Percentiles rank a stretch among this genome's conserved stretches.
Evolutionary conservation across 2,329 filamentous ascomycete genomes (phyloP).

Genomic region (Orbilia javanica): DNA sequence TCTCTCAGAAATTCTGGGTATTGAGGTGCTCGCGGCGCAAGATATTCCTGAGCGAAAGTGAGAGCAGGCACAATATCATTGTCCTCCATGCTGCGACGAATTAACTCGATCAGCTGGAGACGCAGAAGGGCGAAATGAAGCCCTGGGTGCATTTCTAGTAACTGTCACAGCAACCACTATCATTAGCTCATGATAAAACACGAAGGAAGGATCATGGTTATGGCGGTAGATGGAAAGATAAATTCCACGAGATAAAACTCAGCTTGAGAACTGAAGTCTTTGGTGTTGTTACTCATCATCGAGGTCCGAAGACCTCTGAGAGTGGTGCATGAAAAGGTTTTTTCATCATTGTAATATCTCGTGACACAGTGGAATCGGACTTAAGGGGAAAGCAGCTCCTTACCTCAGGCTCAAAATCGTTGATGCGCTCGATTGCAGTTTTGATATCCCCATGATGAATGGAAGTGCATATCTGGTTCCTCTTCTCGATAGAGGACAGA

Average conservation of each 20-base stretch:
- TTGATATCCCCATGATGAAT: slow-evolving; percentile 90
- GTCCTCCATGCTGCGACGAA: slow-evolving; percentile 76
- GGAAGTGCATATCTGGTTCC: slow-evolving; percentile 84
- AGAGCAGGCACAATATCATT: slow-evolving; percentile 84
- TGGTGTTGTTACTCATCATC: slow-evolving; percentile 87
- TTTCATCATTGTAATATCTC: slow-evolving; percentile 85
- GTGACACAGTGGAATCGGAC: neutral
- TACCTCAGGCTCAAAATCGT: slow-evolving; percentile 92
- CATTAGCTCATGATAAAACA: slow-evolving; percentile 11
- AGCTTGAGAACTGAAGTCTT: slow-evolving; percentile 87
- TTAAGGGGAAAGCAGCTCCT: slow-evolving; percentile 58
- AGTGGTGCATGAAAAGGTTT: slow-evolving; percentile 98
- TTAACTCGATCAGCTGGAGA: slow-evolving; percentile 92
- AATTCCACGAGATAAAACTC: slow-evolving; percentile 67
- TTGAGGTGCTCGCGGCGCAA: slow-evolving; percentile 86
- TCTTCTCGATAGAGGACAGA: slow-evolving; percentile 77
- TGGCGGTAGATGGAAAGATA: slow-evolving; percentile 34
- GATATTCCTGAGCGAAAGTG: slow-evolving; percentile 85
- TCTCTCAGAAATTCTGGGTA: slow-evolving; percentile 85
- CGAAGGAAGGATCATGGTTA: slow-evolving; percentile 59
- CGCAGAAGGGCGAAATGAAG: slow-evolving; percentile 91
- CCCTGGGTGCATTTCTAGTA: slow-evolving; percentile 83
- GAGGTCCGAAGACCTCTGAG: slow-evolving; percentile 83
- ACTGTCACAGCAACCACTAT: slow-evolving; percentile 70
- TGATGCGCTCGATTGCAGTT: slow-evolving; percentile 85